Evolutionary conservation across 129 eudicot species (phyloP).

Genomic region (Heracleum sosnowskyi): DNA sequence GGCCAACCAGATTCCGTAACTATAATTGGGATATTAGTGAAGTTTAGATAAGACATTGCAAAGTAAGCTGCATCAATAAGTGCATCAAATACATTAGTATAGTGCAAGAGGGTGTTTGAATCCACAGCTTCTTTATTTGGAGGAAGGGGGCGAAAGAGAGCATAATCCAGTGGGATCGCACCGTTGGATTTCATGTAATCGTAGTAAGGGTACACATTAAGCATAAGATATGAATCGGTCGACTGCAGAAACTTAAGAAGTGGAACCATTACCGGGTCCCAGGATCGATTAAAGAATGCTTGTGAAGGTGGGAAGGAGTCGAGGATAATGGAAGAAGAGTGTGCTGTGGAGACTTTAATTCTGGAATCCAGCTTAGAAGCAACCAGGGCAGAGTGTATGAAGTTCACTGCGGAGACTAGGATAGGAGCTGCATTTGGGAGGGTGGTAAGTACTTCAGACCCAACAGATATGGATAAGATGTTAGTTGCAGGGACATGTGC

Average conservation of each 20-base stretch:
- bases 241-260: conserved; percentile 56
- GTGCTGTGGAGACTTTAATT: conserved; percentile 66
- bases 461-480: conserved; percentile 56
- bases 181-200: conserved; percentile 55
- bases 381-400: conserved; percentile 57
- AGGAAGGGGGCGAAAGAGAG: conserved; percentile 58
- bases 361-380: conserved; percentile 49
- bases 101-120: conserved; percentile 60
- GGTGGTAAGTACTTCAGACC: conserved; percentile 63
- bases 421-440: conserved; percentile 66
- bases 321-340: conserved; percentile 53
- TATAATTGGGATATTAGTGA: conserved; percentile 54
- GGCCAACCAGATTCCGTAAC: conserved; percentile 84
- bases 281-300: conserved; percentile 62
- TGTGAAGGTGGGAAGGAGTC: conserved; percentile 83
- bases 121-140: conserved; percentile 73
- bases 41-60: conserved; percentile 51
- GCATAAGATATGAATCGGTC: conserved; percentile 52
- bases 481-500: conserved; percentile 61
- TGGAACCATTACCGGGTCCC: conserved; percentile 60
- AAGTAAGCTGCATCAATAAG: conserved; percentile 67
- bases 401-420: conserved; percentile 46
- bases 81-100: conserved; percentile 68
- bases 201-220: conserved; percentile 64
- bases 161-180: conserved; percentile 56